Base-by-base conservation (phyloP, 2,329 filamentous ascomycete genomes). In the Penicillium paneum region DNA sequence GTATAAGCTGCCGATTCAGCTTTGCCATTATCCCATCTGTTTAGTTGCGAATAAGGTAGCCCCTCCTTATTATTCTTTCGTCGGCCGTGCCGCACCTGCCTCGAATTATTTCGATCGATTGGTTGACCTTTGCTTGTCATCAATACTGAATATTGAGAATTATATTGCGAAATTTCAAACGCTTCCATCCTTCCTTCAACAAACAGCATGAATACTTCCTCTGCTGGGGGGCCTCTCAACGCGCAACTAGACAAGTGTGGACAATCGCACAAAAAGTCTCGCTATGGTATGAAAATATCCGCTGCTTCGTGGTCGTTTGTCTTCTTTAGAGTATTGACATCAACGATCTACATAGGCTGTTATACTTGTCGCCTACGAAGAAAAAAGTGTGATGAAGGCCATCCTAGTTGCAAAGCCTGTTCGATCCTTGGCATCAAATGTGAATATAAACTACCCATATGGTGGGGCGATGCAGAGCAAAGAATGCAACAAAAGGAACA, bases 381-480 rank as follows among this genome's bases (percentile, higher is more conserved):
- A 62, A 88, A 88, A 78, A 88, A 88, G 78, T 88, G 85, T 67
- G 85, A 88, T 63, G 85, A 88, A 69, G 80, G 79, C 58, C 86
- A 85, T 67, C 79, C 83, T n/a, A 72, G 78, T 46, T 88, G 85
- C 71, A 80, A 79, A 64, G 83, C 85, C 55, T 88, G 85, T 75
- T 80, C 77, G 61, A 83, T 86, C 69, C 86, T 99, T 53, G 89
- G 89, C 51, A 82, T 99, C 54, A 82, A 83, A 67, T 99, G 94
- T 79, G 91, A 97, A 79, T 99, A 97, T 80, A 96, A 96, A 81
- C 82, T 92, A 70, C 94, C 94, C 36, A 85, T 90, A 77, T 99
- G 94, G 94, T 99, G 94, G 94, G 89, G 88, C 77, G 97, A 94
- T 80, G 89, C 89, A 69, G 91, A 96, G 60, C 85, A 89, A 69